phyloP scores from a whole-genome alignment of 2,329 filamentous ascomycete genomes.

The Cadophora malorum region DNA sequence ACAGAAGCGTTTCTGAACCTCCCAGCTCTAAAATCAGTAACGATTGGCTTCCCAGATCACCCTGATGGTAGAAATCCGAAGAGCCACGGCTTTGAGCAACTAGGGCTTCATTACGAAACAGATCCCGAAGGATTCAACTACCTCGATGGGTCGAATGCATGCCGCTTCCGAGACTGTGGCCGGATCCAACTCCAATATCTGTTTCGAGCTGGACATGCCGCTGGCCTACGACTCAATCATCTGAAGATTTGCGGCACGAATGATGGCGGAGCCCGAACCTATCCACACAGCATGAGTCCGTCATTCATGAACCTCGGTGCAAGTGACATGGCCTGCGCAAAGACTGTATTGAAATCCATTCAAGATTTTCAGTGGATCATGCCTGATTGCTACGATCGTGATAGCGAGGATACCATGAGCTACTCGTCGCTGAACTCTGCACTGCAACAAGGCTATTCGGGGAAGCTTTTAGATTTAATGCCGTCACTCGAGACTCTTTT shows the following conservation, averaged over 20 bases:
- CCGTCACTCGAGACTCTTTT: slow-evolving; percentile 3
- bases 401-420: not conserved
- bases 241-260: slow-evolving; percentile 10
- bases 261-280: not conserved
- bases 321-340: slow-evolving; percentile 5
- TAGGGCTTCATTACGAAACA: slow-evolving; percentile 3
- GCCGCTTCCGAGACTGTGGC: slow-evolving; percentile 6
- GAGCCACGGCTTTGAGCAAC: slow-evolving; percentile 5
- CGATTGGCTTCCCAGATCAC: slow-evolving; percentile 5
- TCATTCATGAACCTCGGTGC: slow-evolving; percentile 1
- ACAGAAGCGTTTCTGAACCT: slow-evolving; percentile 1
- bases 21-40: not conserved
- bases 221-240: slow-evolving; percentile 1
- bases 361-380: slow-evolving; percentile 5
- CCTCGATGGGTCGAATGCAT: slow-evolving; percentile 7
- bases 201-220: not conserved
- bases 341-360: not conserved
- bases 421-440: not conserved
- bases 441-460: not conserved
- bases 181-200: slow-evolving; percentile 11
- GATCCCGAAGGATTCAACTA: slow-evolving; percentile 7
- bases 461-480: not conserved
- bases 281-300: slow-evolving; percentile 11
- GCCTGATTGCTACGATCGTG: slow-evolving; percentile 5
- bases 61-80: not conserved